These are phyloP conservation scores for Aspergillus brunneoviolaceus DNA, from an alignment of 2,329 filamentous ascomycete species.

Conservation along the genomic window DNA sequence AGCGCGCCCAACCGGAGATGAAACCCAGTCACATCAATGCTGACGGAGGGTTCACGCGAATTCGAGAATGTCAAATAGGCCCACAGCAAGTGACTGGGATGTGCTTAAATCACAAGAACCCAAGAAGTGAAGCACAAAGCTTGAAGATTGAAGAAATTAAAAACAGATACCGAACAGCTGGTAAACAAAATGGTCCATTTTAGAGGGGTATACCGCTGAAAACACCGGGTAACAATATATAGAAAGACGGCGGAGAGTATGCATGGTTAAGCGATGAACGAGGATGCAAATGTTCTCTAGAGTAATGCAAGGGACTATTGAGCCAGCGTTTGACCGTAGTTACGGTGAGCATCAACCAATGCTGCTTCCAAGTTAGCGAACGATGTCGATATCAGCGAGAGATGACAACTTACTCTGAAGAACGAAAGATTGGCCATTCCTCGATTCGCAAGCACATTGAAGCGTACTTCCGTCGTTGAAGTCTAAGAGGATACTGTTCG, in stretches of 20 bases:
- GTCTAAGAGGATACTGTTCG: conserved; percentile 73
- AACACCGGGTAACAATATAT: conserved; percentile 21
- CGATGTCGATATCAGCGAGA: neutral
- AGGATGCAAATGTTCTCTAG: conserved; percentile 1
- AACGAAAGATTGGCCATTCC: conserved; percentile 52
- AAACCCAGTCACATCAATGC: neutral
- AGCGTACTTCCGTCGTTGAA: conserved; percentile 62
- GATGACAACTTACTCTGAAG: conserved; percentile 48
- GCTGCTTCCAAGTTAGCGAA: conserved; percentile 26
- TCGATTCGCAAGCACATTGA: conserved; percentile 63
- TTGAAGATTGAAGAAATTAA: conserved; percentile 11
- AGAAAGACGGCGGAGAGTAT: conserved; percentile 9
- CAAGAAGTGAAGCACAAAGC: conserved; percentile 9
- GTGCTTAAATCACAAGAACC: conserved; percentile 22
- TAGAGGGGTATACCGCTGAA: conserved; percentile 34
- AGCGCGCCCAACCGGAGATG: neutral
- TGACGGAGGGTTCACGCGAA: neutral
- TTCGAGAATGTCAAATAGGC: neutral
- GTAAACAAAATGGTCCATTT: conserved; percentile 24
- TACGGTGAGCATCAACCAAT: conserved; percentile 43
- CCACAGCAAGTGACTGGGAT: neutral
- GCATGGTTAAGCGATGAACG: conserved; percentile 3
- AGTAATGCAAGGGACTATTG: conserved; percentile 7
- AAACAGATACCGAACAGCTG: conserved; percentile 16
- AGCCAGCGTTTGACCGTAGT: conserved; percentile 28